Percentiles rank a stretch among this genome's conserved stretches.
phyloP scores from a whole-genome alignment of 305 asterid species.

The Fraxinus platypoda region DNA sequence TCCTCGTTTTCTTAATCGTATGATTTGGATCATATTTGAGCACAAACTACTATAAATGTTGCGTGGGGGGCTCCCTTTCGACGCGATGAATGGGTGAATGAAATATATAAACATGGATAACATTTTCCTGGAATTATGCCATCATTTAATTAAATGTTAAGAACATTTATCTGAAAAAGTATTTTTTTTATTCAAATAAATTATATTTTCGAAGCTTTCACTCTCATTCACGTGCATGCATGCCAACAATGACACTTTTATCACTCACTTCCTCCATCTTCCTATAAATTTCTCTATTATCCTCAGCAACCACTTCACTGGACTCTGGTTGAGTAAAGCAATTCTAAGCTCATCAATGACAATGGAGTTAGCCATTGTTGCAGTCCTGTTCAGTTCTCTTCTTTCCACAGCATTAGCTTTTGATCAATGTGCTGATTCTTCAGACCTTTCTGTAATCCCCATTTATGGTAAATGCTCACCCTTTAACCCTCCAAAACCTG shows the following conservation, averaged over 20 bases:
- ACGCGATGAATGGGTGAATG: neutral
- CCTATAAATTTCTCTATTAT: neutral
- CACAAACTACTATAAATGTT: neutral
- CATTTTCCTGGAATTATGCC: neutral
- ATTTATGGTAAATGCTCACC: conserved; percentile 86
- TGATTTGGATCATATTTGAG: neutral
- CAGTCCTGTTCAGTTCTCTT: conserved; percentile 35
- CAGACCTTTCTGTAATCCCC: conserved; percentile 68
- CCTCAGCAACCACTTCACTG: neutral
- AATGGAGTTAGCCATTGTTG: conserved; percentile 41
- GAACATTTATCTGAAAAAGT: neutral
- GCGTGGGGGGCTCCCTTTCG: neutral
- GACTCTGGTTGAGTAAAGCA: neutral
- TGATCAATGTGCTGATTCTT: conserved; percentile 56
- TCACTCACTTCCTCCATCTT: neutral
- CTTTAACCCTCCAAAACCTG: conserved; percentile 49
- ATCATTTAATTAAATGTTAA: neutral
- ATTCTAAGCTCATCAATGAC: conserved; percentile 29
- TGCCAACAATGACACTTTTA: neutral
- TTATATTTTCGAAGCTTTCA: neutral
- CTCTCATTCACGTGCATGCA: conserved; percentile 2
- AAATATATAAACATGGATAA: neutral
- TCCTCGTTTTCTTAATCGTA: neutral
- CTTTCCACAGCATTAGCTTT: conserved; percentile 41
- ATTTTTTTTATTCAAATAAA: neutral